Evolutionary conservation across 768 basidiomycete species (phyloP).

Genomic region (Leccinum arenicola): DNA sequence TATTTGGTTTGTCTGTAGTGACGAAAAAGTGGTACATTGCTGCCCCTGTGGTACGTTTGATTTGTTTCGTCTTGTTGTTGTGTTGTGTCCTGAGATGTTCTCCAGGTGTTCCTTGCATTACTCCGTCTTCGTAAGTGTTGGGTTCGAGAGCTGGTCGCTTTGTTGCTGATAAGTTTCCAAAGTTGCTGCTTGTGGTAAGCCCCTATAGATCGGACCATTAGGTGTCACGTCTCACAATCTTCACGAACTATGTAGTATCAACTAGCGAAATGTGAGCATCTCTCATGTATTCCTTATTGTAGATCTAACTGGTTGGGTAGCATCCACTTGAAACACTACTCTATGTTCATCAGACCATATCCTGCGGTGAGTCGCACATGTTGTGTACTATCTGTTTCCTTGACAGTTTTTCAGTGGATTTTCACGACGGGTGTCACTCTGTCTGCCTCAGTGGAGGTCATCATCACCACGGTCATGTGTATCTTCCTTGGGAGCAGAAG

Average conservation of each 20-base stretch:
- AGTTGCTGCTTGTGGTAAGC: constrained; percentile 33
- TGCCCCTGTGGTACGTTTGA: constrained; percentile 24
- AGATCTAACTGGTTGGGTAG: constrained; percentile 4
- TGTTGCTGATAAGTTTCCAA: constrained; percentile 5
- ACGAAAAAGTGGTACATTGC: constrained; percentile 34
- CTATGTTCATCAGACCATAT: constrained; percentile 31
- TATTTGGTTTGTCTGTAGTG: constrained; percentile 19
- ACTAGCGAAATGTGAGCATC: constrained; percentile 30
- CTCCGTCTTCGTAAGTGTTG: constrained; percentile 30
- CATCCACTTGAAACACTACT: constrained; percentile 28
- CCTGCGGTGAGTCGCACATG: constrained; percentile 18
- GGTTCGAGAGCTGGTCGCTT: not conserved
- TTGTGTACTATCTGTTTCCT: not conserved
- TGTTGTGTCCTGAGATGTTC: not conserved
- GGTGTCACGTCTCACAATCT: not conserved
- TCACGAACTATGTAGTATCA: constrained; percentile 21
- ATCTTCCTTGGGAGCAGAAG: constrained; percentile 32
- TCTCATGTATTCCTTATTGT: accelerated
- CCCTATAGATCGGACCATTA: not conserved
- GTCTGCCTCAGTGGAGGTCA: constrained; percentile 33
- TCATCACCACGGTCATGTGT: constrained; percentile 31
- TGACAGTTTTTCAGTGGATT: constrained; percentile 25
- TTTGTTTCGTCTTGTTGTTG: not conserved
- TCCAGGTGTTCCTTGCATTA: constrained; percentile 31
- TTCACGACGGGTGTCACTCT: constrained; percentile 31